Percentiles rank a stretch among this genome's conserved stretches.
Conservation (phyloP, 495 filamentous ascomycete genomes). For the Parachaetomium inaequale region DNA sequence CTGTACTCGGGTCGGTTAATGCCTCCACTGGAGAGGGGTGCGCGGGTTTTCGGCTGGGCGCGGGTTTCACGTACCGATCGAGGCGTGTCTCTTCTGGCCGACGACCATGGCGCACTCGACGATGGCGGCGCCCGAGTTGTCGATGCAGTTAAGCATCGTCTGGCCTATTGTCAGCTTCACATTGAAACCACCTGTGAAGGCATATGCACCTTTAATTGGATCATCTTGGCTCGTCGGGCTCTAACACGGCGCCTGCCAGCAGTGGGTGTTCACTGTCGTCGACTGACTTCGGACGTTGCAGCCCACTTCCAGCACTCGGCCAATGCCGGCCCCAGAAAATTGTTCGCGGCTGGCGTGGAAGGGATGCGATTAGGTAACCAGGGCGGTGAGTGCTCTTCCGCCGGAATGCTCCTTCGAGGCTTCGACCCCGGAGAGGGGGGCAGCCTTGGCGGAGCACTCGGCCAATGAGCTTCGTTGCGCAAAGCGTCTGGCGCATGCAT, state of each 20-base stretch:
- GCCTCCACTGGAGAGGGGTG: not conserved
- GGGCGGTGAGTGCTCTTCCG: not conserved
- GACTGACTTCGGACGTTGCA: constrained; percentile 1
- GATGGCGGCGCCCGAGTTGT: constrained; percentile 97
- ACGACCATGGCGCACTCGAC: constrained; percentile 94
- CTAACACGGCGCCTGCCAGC: constrained; percentile 13
- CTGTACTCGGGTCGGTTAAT: constrained; percentile 42
- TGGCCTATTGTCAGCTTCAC: constrained; percentile 38
- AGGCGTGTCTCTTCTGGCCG: constrained; percentile 83
- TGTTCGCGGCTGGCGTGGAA: constrained; percentile 17
- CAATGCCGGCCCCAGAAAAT: constrained; percentile 24
- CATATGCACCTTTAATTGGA: constrained; percentile 83
- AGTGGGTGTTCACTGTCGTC: not conserved
- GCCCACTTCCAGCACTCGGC: constrained; percentile 12
- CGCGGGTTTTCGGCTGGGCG: not conserved
- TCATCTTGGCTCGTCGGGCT: constrained; percentile 64
- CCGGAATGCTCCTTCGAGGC: not conserved
- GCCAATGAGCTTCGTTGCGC: constrained; percentile 14
- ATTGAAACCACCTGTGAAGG: too few relatives aligned
- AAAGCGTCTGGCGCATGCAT: constrained; percentile 16
- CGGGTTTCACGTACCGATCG: constrained; percentile 66
- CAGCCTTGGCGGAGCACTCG: not conserved
- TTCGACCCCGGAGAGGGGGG: not conserved
- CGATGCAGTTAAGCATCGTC: constrained; percentile 99
- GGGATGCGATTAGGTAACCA: constrained; percentile 26